Percentiles rank a stretch among this genome's conserved stretches.
Evolutionary conservation across 306 rosid genomes (phyloP).

Genomic region (Trifolium subterraneum): DNA sequence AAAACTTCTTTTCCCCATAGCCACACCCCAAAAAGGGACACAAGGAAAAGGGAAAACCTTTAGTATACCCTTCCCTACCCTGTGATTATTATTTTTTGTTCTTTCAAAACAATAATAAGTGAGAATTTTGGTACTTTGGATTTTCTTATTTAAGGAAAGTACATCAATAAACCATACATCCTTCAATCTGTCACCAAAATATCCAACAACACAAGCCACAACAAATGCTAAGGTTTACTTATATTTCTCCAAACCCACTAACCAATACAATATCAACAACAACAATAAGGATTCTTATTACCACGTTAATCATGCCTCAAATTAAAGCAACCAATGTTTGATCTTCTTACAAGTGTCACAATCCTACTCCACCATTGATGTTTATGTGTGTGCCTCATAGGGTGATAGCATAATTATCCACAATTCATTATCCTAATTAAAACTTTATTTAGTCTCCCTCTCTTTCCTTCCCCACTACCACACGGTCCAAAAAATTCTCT

Average conservation of each 20-base stretch:
- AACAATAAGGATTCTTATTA: neutral
- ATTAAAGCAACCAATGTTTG: neutral
- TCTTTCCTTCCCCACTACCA: slow-evolving; percentile 28
- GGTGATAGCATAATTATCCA: slow-evolving; percentile 35
- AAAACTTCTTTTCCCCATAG: slow-evolving; percentile 1
- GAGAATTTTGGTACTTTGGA: slow-evolving; percentile 3
- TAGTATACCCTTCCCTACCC: neutral
- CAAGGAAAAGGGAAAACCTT: neutral
- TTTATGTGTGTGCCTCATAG: neutral
- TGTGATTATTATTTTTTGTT: neutral
- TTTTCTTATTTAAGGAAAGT: slow-evolving; percentile 23
- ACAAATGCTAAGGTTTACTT: neutral
- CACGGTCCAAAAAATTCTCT: slow-evolving; percentile 27
- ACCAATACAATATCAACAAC: neutral
- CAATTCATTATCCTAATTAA: slow-evolving; percentile 36
- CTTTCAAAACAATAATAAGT: neutral
- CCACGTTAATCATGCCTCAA: slow-evolving; percentile 3
- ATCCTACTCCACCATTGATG: neutral
- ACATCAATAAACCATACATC: neutral
- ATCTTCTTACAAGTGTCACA: slow-evolving; percentile 29
- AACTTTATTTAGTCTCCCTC: slow-evolving; percentile 21
- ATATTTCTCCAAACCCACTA: neutral
- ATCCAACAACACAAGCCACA: slow-evolving; percentile 25
- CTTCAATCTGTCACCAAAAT: slow-evolving; percentile 15
- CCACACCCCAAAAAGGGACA: slow-evolving; percentile 7